Percentiles rank a stretch among this genome's conserved stretches.
Conservation (phyloP, 768 basidiomycete genomes). For the Termitomyces titanicus region DNA sequence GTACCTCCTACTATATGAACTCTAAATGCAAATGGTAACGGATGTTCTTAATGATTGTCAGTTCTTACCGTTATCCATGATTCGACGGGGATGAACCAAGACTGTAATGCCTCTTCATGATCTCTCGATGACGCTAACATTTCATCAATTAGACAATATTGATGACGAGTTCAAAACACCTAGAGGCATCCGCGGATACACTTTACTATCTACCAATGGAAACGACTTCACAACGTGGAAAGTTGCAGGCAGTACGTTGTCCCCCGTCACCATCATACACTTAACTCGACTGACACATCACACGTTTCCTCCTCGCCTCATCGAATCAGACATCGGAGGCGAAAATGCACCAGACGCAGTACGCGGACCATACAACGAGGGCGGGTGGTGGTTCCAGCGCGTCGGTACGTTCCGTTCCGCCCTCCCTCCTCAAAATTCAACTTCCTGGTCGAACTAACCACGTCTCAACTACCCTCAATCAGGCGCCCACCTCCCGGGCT, state of each 20-base stretch:
- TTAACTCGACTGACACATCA: neutral
- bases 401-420: slow-evolving; percentile 27
- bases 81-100: slow-evolving; percentile 33
- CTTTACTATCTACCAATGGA: slow-evolving; percentile 33
- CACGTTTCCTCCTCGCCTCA: neutral
- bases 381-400: slow-evolving; percentile 53
- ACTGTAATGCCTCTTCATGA: slow-evolving; percentile 21
- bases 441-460: too few species aligned
- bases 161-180: slow-evolving; percentile 50
- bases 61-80: slow-evolving; percentile 33
- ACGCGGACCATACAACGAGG: slow-evolving; percentile 59
- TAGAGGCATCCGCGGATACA: slow-evolving; percentile 65
- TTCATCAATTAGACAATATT: slow-evolving; percentile 24
- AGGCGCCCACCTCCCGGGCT: slow-evolving; percentile 61
- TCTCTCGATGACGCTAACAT: neutral
- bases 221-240: slow-evolving; percentile 34
- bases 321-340: slow-evolving; percentile 30
- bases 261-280: neutral
- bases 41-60: slow-evolving; percentile 3
- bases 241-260: slow-evolving; percentile 33
- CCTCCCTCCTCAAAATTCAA: too few species aligned
- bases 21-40: neutral
- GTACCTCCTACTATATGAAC: slow-evolving; percentile 9
- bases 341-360: slow-evolving; percentile 49
- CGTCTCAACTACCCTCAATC: neutral